These are phyloP conservation scores for Nitzschia putrida DNA, from an alignment of 108 stramenopile genomes.

Conservation along the genomic window DNA sequence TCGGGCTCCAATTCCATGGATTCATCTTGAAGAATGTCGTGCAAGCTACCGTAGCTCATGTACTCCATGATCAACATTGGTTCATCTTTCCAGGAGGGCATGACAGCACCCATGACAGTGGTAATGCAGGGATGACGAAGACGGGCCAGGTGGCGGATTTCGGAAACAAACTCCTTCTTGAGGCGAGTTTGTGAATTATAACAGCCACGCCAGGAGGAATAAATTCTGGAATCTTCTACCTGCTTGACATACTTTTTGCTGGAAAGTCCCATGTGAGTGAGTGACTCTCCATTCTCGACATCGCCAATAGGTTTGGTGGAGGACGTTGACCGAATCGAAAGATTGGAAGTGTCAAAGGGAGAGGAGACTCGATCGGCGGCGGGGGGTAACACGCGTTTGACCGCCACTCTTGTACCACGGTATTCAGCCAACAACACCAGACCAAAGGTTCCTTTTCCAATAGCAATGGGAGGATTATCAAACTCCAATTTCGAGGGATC, in stretches of 20 bases:
- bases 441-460: conserved; percentile 57
- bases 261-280: too few relatives aligned
- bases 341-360: conserved; percentile 4
- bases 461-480: conserved; percentile 36
- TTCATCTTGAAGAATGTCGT: conserved; percentile 61
- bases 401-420: conserved; percentile 52
- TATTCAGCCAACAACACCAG: conserved; percentile 49
- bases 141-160: conserved; percentile 50
- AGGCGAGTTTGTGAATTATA: conserved; percentile 2
- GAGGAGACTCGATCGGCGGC: neutral
- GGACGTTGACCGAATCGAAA: too few relatives aligned
- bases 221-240: neutral
- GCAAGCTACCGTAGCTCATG: conserved; percentile 62
- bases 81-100: conserved; percentile 34
- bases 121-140: conserved; percentile 73
- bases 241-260: too few relatives aligned
- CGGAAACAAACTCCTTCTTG: conserved; percentile 26
- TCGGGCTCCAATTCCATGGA: conserved; percentile 53
- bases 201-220: neutral
- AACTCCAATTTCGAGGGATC: conserved; percentile 54
- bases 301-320: neutral
- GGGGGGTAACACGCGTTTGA: conserved; percentile 52
- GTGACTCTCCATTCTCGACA: neutral
- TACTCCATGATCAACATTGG: conserved; percentile 57
- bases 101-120: conserved; percentile 62